Percentiles rank a stretch among this genome's conserved stretches.
Evolutionary conservation across 2,329 filamentous ascomycete species (phyloP).

Genomic region (Phaeophleospora eucalypticola): DNA sequence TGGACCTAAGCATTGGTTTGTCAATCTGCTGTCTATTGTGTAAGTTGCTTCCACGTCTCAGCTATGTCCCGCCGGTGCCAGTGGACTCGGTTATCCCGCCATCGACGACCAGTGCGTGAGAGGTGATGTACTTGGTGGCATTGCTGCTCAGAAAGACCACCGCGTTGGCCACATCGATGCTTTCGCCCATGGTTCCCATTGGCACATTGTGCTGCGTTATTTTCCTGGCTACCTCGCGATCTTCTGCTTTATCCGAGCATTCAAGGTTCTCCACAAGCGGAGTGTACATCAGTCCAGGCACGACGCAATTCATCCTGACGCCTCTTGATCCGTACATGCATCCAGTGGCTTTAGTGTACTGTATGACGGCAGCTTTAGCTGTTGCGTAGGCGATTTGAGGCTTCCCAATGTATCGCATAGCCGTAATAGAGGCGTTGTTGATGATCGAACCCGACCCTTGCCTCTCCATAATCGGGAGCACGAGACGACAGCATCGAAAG

Average conservation of each 20-base stretch:
- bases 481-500: slow-evolving; percentile 49
- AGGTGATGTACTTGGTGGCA: slow-evolving; percentile 79
- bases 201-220: slow-evolving; percentile 56
- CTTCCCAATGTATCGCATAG: slow-evolving; percentile 49
- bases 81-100: slow-evolving; percentile 28
- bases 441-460: slow-evolving; percentile 43
- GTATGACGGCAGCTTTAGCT: slow-evolving; percentile 27
- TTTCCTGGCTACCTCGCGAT: slow-evolving; percentile 48
- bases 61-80: slow-evolving; percentile 19
- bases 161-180: slow-evolving; percentile 69
- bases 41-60: no score
- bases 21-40: no score
- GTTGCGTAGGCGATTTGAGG: slow-evolving; percentile 51
- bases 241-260: slow-evolving; percentile 41
- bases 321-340: slow-evolving; percentile 46
- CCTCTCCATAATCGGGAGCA: slow-evolving; percentile 52
- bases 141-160: slow-evolving; percentile 85
- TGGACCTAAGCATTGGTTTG: no score
- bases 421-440: slow-evolving; percentile 50
- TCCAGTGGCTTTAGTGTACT: slow-evolving; percentile 29
- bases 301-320: slow-evolving; percentile 51
- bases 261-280: slow-evolving; percentile 47
- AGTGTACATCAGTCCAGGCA: slow-evolving; percentile 55
- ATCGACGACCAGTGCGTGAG: slow-evolving; percentile 59
- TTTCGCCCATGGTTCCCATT: slow-evolving; percentile 55